Evolutionary conservation across 805 yeast genomes (phyloP).

Genomic region (Myxozyma vanderwaltii): DNA sequence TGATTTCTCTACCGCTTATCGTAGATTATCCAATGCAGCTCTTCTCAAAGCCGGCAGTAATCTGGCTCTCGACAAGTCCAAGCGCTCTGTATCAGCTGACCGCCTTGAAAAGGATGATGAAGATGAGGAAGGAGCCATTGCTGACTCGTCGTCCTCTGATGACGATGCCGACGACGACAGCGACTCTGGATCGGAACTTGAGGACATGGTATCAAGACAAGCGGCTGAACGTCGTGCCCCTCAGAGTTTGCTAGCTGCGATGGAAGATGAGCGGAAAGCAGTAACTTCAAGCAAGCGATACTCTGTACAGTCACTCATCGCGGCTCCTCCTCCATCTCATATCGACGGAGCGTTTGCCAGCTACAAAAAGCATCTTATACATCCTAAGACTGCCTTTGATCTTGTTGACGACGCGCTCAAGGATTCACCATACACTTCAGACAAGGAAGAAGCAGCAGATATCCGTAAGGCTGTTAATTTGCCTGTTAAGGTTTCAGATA

Average conservation of each 20-base stretch:
- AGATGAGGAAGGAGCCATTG: slow-evolving; percentile 36
- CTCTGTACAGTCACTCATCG: slow-evolving; percentile 36
- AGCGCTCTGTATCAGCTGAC: slow-evolving; percentile 26
- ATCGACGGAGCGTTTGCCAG: slow-evolving; percentile 53
- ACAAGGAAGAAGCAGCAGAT: slow-evolving; percentile 64
- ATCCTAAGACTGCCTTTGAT: slow-evolving; percentile 54
- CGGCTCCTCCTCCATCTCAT: slow-evolving; percentile 36
- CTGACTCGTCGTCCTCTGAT: slow-evolving; percentile 30
- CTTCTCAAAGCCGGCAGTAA: slow-evolving; percentile 35
- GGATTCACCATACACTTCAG: slow-evolving; percentile 65
- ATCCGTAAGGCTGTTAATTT: slow-evolving; percentile 58
- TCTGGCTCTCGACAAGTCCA: slow-evolving; percentile 26
- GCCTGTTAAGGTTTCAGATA: slow-evolving; percentile 56
- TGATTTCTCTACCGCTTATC: slow-evolving; percentile 33
- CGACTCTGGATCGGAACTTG: slow-evolving; percentile 36
- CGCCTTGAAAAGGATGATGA: slow-evolving; percentile 34
- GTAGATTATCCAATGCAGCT: slow-evolving; percentile 34
- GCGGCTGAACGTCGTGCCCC: slow-evolving; percentile 24
- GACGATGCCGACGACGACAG: slow-evolving; percentile 33
- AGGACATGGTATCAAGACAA: slow-evolving; percentile 9
- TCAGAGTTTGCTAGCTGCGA: slow-evolving; percentile 37
- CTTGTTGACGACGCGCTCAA: slow-evolving; percentile 35
- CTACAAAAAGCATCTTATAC: slow-evolving; percentile 60
- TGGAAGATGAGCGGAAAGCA: slow-evolving; percentile 39
- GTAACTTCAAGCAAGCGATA: slow-evolving; percentile 32